A percentile compares a stretch with the other conserved stretches of the same genome.
Evolutionary conservation across 1,139 yeast genomes (phyloP).

Genomic region (Meyerozyma athensensis): DNA sequence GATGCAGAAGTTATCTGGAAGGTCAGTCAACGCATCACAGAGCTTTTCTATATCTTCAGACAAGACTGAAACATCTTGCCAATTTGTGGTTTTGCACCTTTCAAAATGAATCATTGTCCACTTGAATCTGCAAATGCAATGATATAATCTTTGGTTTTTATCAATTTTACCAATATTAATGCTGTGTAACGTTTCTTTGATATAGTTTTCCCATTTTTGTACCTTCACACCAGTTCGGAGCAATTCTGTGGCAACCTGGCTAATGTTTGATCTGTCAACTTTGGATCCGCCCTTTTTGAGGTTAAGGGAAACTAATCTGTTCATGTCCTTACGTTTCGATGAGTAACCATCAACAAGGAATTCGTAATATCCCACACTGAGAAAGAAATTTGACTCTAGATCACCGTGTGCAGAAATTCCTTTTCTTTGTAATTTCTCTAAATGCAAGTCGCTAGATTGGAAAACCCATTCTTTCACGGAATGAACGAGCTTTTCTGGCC

Average conservation of each 20-base stretch:
- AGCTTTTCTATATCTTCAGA: constrained; percentile 22
- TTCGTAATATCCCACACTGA: neutral
- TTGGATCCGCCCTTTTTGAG: neutral
- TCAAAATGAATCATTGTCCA: constrained; percentile 35
- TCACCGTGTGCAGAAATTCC: neutral
- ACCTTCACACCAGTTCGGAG: constrained; percentile 34
- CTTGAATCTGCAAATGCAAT: constrained; percentile 18
- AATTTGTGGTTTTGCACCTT: constrained; percentile 26
- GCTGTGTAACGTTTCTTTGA: constrained; percentile 13
- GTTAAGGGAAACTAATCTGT: neutral
- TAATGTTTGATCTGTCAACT: neutral
- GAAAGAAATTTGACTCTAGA: neutral
- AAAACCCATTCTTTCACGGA: constrained; percentile 31
- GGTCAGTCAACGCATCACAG: constrained; percentile 10
- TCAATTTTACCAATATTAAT: constrained; percentile 12
- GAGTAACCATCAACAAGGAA: neutral
- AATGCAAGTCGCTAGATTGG: constrained; percentile 24
- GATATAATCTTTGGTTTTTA: neutral
- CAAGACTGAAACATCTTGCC: constrained; percentile 27
- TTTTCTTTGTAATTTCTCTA: no score
- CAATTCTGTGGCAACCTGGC: constrained; percentile 23
- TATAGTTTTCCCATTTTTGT: constrained; percentile 30
- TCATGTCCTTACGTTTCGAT: neutral
- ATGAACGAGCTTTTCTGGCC: constrained; percentile 22
- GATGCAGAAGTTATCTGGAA: constrained; percentile 9